Evolutionary conservation across 2,329 filamentous ascomycete genomes (phyloP), one percentile per base, ranked within the genome.

Genomic region (Neodidymelliopsis sp.): DNA sequence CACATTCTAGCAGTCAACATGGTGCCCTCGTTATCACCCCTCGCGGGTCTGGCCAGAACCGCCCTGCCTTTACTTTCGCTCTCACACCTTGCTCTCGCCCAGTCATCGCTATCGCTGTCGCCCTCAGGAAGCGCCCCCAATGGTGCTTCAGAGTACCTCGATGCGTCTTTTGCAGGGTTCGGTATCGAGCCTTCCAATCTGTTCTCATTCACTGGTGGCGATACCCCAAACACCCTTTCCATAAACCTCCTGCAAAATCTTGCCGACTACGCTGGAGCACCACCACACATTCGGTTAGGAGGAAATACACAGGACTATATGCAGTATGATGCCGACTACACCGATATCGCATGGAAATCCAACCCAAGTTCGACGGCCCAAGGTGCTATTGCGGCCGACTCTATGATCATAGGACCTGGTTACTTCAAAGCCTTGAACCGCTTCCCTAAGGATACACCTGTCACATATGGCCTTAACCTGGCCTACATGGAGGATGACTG

Each of bases 111-210:
- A 19, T 70, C 71, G 31, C 45, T 74, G 27, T 65, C 68, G 13
- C 61, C 67, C 19, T 53, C 63, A 6, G 47, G 59, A n/a, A 65
- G 54, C 16, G 65, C 70, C 6, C 56, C 69, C 8, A 53, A 51
- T 31, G 61, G 54, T 28, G 64, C 71, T 25, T 75, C 70, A 6
- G 59, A 66, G 25, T 62, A 66, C 24, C 53, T 80, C 47, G 66
- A 73, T 57, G 72, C 74, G 7, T 76, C 75, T 1, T 80, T 76
- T 56, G 78, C 76, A 8, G 78, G 78, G 47, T 79, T 81, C 49
- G 78, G 79, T 33, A 80, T 81, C 53, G 79, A 81, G 67, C 75
- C 79, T 19, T 79, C 77, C 15, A 80, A 81, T 52, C 69, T 81
- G 6, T 81, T 77, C 65, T 78, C 78, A 39, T 81, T 79, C 62